phyloP scores from a whole-genome alignment of 768 basidiomycete species.

The Naganishia vishniacii region DNA sequence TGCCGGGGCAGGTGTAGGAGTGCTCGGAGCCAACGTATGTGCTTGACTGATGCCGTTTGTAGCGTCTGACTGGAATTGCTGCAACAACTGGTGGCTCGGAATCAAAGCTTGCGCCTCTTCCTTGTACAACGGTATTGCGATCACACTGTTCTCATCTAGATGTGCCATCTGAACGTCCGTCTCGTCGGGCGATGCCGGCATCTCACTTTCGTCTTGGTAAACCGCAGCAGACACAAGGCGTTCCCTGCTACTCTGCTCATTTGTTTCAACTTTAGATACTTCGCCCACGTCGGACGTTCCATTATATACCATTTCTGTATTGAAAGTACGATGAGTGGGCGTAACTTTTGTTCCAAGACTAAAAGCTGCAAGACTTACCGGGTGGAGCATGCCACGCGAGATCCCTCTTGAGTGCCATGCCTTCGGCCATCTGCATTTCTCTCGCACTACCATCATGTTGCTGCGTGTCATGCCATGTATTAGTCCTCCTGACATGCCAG shows the following conservation, averaged over 20 bases:
- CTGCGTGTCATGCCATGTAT: background rate
- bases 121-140: background rate
- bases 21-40: background rate
- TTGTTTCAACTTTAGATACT: background rate
- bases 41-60: background rate
- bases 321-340: background rate
- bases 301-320: background rate
- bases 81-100: constrained; percentile 5
- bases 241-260: background rate
- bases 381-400: background rate
- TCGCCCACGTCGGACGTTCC: background rate
- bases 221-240: background rate
- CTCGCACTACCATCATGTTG: constrained; percentile 18
- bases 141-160: background rate
- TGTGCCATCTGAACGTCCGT: background rate
- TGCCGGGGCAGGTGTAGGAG: background rate
- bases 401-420: background rate
- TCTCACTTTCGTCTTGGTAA: background rate
- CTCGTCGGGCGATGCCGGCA: background rate
- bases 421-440: constrained; percentile 7
- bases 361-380: background rate
- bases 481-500: background rate
- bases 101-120: constrained; percentile 10
- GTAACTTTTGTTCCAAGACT: too few species aligned
- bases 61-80: background rate